phyloP scores from a whole-genome alignment of 352 stramenopile species.

The Paralagenidium karlingii region DNA sequence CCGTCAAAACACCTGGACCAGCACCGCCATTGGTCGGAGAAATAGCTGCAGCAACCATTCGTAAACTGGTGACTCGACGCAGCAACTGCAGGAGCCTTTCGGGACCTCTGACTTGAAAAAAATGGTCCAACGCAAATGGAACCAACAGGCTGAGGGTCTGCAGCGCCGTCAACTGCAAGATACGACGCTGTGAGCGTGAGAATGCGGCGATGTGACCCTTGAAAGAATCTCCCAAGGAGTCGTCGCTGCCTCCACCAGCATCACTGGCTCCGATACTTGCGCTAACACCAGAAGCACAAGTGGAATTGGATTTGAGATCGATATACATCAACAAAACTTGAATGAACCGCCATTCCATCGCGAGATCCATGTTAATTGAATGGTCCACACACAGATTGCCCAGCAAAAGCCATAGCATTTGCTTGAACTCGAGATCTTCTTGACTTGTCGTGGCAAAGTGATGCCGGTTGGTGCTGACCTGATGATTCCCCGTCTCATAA shows the following conservation, averaged over 20 bases:
- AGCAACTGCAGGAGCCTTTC: conserved; percentile 33
- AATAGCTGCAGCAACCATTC: too few species aligned
- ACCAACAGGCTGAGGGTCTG: conserved; percentile 41
- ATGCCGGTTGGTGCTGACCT: conserved; percentile 32
- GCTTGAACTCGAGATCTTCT: conserved; percentile 76
- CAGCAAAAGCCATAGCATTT: conserved; percentile 53
- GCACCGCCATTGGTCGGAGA: background rate
- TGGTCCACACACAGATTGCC: conserved; percentile 32
- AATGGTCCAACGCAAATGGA: conserved; percentile 33
- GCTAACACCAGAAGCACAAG: too few species aligned
- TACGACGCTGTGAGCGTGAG: conserved; percentile 25
- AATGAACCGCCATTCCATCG: conserved; percentile 53
- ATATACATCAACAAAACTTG: conserved; percentile 41
- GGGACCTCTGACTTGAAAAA: conserved; percentile 42
- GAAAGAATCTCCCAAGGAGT: too few species aligned
- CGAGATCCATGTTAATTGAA: conserved; percentile 28
- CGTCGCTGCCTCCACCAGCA: too few species aligned
- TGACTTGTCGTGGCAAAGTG: conserved; percentile 55
- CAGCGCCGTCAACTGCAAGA: conserved; percentile 42
- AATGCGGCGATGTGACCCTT: too few species aligned
- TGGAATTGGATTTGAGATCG: too few species aligned
- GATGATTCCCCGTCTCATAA: conserved; percentile 16
- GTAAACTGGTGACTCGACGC: conserved; percentile 12
- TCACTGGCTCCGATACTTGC: too few species aligned
- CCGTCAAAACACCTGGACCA: too few species aligned